A percentile compares a stretch with the other conserved stretches of the same genome.
phyloP scores from a whole-genome alignment of 371 early-diverging fungal genomes.

The Mucor plumbeus region DNA sequence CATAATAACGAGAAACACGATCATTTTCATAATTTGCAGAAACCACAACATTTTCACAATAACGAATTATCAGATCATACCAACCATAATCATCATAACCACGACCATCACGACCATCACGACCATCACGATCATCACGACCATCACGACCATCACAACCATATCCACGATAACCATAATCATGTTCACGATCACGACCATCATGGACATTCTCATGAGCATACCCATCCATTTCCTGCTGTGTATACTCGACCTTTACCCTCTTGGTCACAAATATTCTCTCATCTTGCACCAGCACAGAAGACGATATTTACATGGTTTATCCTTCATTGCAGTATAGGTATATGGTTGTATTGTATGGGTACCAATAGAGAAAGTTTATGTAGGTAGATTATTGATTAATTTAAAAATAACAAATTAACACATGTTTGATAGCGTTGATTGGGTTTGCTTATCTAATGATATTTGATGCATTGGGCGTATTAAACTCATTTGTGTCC shows the following conservation, averaged over 20 bases:
- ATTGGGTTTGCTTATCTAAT: conserved; percentile 61
- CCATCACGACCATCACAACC: conserved; percentile 20
- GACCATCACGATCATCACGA: conserved; percentile 27
- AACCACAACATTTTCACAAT: conserved; percentile 26
- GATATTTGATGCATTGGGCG: conserved; percentile 70
- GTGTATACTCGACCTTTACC: conserved; percentile 45
- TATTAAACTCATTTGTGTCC: conserved; percentile 61
- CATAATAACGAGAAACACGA: conserved; percentile 18
- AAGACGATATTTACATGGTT: conserved; percentile 70
- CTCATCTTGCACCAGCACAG: conserved; percentile 54
- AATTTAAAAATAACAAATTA: not conserved
- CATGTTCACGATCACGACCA: conserved; percentile 27
- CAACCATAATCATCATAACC: conserved; percentile 26
- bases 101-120: conserved; percentile 11
- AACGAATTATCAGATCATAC: conserved; percentile 25
- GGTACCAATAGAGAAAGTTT: conserved; percentile 58
- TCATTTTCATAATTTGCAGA: conserved; percentile 20
- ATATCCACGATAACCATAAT: conserved; percentile 25
- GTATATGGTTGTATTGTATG: conserved; percentile 56
- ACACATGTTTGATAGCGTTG: conserved; percentile 39
- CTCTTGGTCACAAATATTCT: conserved; percentile 52
- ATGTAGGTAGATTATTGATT: conserved; percentile 37
- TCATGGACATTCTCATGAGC: conserved; percentile 36
- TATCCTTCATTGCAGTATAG: conserved; percentile 48
- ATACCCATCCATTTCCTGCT: conserved; percentile 43